Evolutionary conservation across 1,284 basidiomycete species (phyloP).

Genomic region (Marasmius fiardii): DNA sequence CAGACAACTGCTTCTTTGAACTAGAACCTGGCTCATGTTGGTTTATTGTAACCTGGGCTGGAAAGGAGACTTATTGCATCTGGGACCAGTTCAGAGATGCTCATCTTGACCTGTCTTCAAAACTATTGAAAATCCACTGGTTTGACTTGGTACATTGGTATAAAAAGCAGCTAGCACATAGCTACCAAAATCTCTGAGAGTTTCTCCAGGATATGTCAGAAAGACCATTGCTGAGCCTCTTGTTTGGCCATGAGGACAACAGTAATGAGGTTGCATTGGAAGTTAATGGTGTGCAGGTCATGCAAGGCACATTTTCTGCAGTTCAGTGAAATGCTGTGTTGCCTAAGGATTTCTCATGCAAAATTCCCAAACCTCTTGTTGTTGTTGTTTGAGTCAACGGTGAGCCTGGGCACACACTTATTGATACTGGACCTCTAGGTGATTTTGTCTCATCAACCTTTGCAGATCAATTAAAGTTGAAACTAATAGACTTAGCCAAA

Average conservation of each 20-base stretch:
- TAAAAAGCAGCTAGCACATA: not conserved
- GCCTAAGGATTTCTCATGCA: conserved; percentile 17
- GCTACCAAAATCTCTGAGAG: not conserved
- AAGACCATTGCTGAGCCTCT: not conserved
- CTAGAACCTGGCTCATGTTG: not conserved
- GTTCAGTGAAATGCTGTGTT: conserved; percentile 1
- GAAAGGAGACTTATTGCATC: not conserved
- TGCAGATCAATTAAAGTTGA: conserved; percentile 29
- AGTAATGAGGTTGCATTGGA: not conserved
- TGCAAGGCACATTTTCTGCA: too few relatives aligned
- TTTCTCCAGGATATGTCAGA: not conserved
- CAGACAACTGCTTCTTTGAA: not conserved
- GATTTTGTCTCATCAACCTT: conserved; percentile 32
- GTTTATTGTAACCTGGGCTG: not conserved
- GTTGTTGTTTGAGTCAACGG: conserved; percentile 25
- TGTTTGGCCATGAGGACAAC: not conserved
- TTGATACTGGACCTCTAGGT: conserved; percentile 30
- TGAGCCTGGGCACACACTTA: conserved; percentile 20
- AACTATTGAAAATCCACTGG: not conserved
- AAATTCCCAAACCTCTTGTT: conserved; percentile 24
- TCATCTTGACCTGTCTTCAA: not conserved
- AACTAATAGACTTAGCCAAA: conserved; percentile 11
- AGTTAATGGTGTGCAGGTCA: not conserved
- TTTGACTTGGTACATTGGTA: not conserved
- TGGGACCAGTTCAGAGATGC: not conserved